Conservation (phyloP, 2,329 filamentous ascomycete species). For the Bipolaris sorokiniana region DNA sequence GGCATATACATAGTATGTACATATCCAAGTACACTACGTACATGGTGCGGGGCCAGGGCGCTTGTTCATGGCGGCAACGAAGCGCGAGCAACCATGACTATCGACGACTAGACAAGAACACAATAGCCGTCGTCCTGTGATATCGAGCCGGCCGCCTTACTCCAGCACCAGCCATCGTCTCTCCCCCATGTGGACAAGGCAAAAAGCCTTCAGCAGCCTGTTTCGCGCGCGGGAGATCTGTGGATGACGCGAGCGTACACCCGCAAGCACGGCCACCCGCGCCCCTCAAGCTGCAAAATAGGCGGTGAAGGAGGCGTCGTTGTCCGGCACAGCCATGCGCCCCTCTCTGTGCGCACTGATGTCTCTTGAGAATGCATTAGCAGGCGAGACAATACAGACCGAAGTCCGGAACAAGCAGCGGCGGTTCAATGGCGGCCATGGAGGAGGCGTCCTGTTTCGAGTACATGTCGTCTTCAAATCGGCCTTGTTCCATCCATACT, state of each 20-base stretch:
- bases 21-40: too few species aligned
- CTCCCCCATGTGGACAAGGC: conserved; percentile 1
- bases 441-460: conserved; percentile 8
- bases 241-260: conserved; percentile 25
- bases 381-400: background rate
- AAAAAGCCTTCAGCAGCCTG: conserved; percentile 21
- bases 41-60: conserved; percentile 21
- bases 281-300: conserved; percentile 31
- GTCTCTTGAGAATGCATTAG: conserved; percentile 10
- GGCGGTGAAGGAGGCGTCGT: conserved; percentile 35
- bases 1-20: too few species aligned
- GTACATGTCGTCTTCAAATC: conserved; percentile 32
- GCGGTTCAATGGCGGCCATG: background rate
- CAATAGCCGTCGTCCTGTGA: background rate
- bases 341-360: conserved; percentile 24
- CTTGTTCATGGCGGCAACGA: conserved; percentile 14
- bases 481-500: conserved; percentile 32
- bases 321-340: conserved; percentile 28
- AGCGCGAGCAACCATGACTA: conserved; percentile 11
- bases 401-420: background rate
- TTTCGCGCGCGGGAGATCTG: conserved; percentile 32
- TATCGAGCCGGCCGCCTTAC: background rate
- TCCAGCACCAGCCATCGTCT: conserved; percentile 1
- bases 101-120: background rate
- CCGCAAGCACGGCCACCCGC: conserved; percentile 33